Evolutionary conservation across 2,329 filamentous ascomycete species (phyloP), one percentile per base, ranked within the genome.

Genomic region (Colletotrichum sp.): DNA sequence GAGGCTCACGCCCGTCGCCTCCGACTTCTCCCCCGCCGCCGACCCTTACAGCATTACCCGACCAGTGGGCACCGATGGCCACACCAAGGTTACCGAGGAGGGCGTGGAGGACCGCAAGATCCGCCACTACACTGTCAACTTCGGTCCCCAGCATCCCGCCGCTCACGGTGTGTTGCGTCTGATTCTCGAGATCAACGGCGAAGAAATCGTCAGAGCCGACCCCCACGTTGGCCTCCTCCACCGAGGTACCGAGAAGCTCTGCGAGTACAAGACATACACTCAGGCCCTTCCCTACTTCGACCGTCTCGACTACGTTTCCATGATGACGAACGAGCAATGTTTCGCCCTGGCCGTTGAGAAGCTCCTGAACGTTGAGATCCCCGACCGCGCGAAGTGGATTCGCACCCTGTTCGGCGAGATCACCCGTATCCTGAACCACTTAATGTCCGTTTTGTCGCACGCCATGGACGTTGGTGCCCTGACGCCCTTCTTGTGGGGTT

Each of bases 251-350:
- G 97, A 99, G 91, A 99, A 99, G 91, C 92, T 99, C 88, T 98
- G 98, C 87, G 97, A 99, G 90, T 99, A 99, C 92, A 98, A 98
- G 91, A 98, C 96, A 81, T 99, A 99, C 84, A 91, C 98, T 83
- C 97, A 99, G 90, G 97, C 97, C 74, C 90, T 99, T 83, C 97
- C 97, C 72, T 99, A 99, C 90, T 99, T 99, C 85, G 97, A 99
- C 88, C 95, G 97, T 81, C 91, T 99, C 85, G 97, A 99, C 87
- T 99, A 99, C 86, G 96, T 98, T 80, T 98, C 96, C 82, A 99
- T 99, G 97, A 99, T 99, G 97, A 99, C 97, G 82, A 99, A 99
- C 87, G 97, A 99, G 90, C 97, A 99, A 88, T 98, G 96, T 84
- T 99, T 95, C 87, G 93, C 96, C 48, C 91, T 99, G 79, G 97